phyloP scores from a whole-genome alignment of 2,329 filamentous ascomycete genomes.

The Didymella lethalis region DNA sequence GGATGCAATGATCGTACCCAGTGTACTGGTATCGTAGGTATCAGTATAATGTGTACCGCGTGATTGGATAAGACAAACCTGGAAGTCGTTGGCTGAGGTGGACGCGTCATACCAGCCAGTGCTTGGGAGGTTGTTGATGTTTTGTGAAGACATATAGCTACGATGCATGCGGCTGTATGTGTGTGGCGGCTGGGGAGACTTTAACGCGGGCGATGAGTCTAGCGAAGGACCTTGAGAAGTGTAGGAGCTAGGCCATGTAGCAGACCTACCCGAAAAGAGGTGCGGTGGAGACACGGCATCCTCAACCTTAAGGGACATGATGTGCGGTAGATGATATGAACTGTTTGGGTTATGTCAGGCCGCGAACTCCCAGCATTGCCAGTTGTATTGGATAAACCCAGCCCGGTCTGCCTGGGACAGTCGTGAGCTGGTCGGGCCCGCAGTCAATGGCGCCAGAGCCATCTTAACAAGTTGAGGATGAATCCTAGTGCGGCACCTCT shows the following conservation, averaged over 20 bases:
- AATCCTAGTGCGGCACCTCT: constrained; percentile 46
- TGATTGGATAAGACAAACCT: constrained; percentile 7
- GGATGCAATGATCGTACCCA: constrained; percentile 44
- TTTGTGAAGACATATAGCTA: constrained; percentile 38
- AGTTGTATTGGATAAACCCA: constrained; percentile 11
- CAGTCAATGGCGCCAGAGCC: constrained; percentile 26
- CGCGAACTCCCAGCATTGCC: constrained; percentile 25
- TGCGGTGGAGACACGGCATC: constrained; percentile 47
- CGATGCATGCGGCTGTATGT: constrained; percentile 42
- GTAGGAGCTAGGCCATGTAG: constrained; percentile 43
- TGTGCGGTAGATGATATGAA: constrained; percentile 22
- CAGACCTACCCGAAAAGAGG: constrained; percentile 38
- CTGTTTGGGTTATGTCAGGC: constrained; percentile 26
- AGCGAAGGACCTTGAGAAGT: constrained; percentile 36
- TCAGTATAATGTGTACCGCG: background rate
- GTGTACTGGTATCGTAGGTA: constrained; percentile 25
- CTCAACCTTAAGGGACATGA: constrained; percentile 49
- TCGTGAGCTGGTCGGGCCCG: constrained; percentile 24
- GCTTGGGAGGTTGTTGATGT: constrained; percentile 33
- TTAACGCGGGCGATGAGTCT: constrained; percentile 40
- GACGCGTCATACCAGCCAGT: constrained; percentile 45
- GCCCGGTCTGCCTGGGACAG: constrained; percentile 15
- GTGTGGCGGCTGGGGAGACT: constrained; percentile 45
- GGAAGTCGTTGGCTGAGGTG: constrained; percentile 38
- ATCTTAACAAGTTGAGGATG: constrained; percentile 35